Conservation (phyloP, 768 basidiomycete species). For the Thelephora ganbajun region DNA sequence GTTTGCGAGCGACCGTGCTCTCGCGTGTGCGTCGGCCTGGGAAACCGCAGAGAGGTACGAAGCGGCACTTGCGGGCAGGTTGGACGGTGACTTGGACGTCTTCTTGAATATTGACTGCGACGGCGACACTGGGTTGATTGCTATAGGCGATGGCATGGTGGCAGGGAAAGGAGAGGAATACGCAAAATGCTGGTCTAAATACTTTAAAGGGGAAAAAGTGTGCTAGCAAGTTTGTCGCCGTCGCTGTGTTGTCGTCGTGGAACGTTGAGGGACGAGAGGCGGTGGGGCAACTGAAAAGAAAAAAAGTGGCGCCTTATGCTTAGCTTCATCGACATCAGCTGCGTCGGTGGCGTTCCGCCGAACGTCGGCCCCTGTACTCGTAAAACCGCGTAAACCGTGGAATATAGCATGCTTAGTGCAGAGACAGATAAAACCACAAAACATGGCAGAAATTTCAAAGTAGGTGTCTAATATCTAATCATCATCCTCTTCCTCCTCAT, state of each 20-base stretch:
- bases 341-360: no score
- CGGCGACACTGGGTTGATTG: conserved; percentile 36
- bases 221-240: no score
- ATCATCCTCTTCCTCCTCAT: conserved; percentile 39
- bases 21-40: conserved; percentile 54
- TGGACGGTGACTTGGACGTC: conserved; percentile 26
- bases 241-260: no score
- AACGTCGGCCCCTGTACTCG: no score
- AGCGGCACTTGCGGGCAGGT: conserved; percentile 33
- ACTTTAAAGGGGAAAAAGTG: no score
- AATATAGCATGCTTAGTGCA: no score
- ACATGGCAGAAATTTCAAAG: background rate
- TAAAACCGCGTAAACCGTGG: no score
- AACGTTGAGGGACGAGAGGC: no score
- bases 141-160: conserved; percentile 49
- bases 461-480: background rate
- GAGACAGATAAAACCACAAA: background rate
- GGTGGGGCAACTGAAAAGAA: no score
- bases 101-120: conserved; percentile 44
- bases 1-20: conserved; percentile 18
- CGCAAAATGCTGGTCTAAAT: no score
- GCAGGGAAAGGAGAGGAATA: background rate
- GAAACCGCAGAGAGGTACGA: conserved; percentile 49
- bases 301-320: no score
- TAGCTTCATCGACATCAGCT: no score